Base-by-base conservation (phyloP, 345 rosid species). In the Hirschfeldia incana region DNA sequence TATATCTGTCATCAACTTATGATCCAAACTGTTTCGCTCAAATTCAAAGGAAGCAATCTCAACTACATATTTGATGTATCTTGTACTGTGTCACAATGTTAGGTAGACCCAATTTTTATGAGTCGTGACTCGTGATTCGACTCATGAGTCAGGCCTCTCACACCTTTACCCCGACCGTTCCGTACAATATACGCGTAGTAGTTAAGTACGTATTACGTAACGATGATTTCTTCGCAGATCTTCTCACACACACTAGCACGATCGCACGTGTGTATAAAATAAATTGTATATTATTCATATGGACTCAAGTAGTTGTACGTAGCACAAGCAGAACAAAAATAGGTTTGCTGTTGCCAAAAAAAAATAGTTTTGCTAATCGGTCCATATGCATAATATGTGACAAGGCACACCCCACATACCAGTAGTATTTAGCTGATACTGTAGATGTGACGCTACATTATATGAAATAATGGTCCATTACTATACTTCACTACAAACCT, bases 121-220 rank as follows among this genome's bases (percentile, higher is more conserved):
- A 75, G 17, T 76, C 46, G 5, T 58, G 80, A 32, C 69, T 67
- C 61, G 78, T 75, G 78, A 75, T 65, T 76, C 68, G 61, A 59
- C 26, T 77, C 60, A 30, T 65, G 76, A 70, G 72, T 42, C 73
- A 78, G 66, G 69, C 72, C 76, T 72, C 69, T 46, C 53, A 37
- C 62, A 34, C 66, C 55, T 72, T 78, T 3, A 30, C 59, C 32
- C 77, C 77, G 81, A 78, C 53, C 73, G 67, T 66, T 65, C 73
- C 73, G 73, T 78, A 72, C 82, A 44, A 32, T 12, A 58, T n/a
- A 73, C 73, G 73, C 73, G 73, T 67, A 49, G 73, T 67, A 49
- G 33, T 46, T 30, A 78, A 58, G 73, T 66, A 66, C 77, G 53
- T 58, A 58, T 68, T 66, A 66, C 77, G 53, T 58, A 39, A 67